Conservation (phyloP, 768 basidiomycete genomes). For the Pulveroboletus sp. region DNA sequence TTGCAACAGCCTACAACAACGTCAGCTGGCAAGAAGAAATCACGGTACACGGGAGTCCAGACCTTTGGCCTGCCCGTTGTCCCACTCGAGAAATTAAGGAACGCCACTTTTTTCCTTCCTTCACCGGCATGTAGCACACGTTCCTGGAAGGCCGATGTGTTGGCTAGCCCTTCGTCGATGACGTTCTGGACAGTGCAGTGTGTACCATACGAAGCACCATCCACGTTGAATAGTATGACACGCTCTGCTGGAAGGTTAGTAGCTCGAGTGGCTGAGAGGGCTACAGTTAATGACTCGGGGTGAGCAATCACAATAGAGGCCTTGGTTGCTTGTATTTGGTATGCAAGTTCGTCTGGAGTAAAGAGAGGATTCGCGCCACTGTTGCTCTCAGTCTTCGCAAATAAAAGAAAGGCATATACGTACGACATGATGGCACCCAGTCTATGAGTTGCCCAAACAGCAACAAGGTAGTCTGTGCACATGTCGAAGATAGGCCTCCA, state of each 20-base stretch:
- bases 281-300: constrained; percentile 40
- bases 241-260: constrained; percentile 40
- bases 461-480: constrained; percentile 47
- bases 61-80: constrained; percentile 55
- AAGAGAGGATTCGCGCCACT: constrained; percentile 65
- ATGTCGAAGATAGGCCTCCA: neutral
- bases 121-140: constrained; percentile 51
- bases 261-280: constrained; percentile 38
- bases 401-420: constrained; percentile 19
- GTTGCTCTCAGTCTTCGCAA: neutral
- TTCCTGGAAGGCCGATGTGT: constrained; percentile 42
- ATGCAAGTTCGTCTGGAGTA: constrained; percentile 50
- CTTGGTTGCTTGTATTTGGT: constrained; percentile 50
- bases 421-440: constrained; percentile 57
- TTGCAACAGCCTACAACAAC: constrained; percentile 47
- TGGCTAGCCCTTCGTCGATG: constrained; percentile 43
- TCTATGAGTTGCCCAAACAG: constrained; percentile 51
- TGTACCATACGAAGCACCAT: constrained; percentile 6
- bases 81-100: constrained; percentile 51
- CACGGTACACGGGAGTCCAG: neutral
- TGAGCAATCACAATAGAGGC: constrained; percentile 47
- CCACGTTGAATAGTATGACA: constrained; percentile 39
- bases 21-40: neutral
- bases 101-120: constrained; percentile 63
- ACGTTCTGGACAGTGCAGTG: constrained; percentile 42